Evolutionary conservation across 768 basidiomycete species (phyloP).

Genomic region (Termitomyces sp.): DNA sequence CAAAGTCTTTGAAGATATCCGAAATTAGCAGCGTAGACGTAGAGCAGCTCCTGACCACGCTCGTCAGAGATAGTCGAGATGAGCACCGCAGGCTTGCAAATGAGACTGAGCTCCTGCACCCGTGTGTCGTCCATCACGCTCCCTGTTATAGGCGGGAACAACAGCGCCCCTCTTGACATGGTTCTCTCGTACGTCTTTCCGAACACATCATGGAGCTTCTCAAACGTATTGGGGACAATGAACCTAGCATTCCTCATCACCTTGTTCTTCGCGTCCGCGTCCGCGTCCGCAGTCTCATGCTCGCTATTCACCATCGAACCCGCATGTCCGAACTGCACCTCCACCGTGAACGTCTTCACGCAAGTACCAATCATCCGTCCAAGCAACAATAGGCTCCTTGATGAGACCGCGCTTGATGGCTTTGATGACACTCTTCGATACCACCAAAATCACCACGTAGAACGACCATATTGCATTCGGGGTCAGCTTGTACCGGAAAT

Average conservation of each 20-base stretch:
- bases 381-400: constrained; percentile 98
- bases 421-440: constrained; percentile 95
- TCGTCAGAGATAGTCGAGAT: constrained; percentile 99
- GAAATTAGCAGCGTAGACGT: constrained; percentile 99
- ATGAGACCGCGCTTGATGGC: constrained; percentile 91
- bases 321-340: constrained; percentile 99
- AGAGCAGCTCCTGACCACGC: constrained; percentile 95
- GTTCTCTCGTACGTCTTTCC: constrained; percentile 76
- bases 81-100: constrained; percentile 97
- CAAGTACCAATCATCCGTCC: constrained; percentile 99
- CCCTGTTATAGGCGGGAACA: constrained; percentile 58
- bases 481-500: constrained; percentile 95
- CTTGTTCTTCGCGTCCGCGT: constrained; percentile 92
- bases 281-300: constrained; percentile 96
- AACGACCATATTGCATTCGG: constrained; percentile 98
- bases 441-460: constrained; percentile 98
- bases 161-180: constrained; percentile 71
- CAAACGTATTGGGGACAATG: constrained; percentile 96
- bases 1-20: constrained; percentile 97
- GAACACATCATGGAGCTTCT: constrained; percentile 85
- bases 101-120: constrained; percentile 97
- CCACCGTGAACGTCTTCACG: constrained; percentile 99
- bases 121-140: constrained; percentile 99
- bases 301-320: constrained; percentile 98
- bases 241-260: constrained; percentile 95